Percentiles rank a stretch among this genome's conserved stretches.
These are phyloP conservation scores for Sclerotinia trifoliorum DNA, from an alignment of 2,329 filamentous ascomycete genomes.

Conservation along the genomic window DNA sequence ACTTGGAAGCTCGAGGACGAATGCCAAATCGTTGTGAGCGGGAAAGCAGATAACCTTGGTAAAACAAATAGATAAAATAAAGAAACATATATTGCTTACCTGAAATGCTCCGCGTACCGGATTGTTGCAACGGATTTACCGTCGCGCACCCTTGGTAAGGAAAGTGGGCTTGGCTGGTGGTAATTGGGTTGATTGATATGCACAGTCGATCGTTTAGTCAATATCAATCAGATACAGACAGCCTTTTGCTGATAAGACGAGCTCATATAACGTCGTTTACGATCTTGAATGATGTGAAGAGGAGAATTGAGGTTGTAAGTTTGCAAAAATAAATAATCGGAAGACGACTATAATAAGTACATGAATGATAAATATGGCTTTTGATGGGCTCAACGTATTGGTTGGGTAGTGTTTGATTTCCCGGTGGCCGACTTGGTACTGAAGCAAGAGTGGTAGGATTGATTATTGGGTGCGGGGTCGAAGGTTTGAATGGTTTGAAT, in stretches of 20 bases:
- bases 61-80: not conserved
- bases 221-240: slow-evolving; percentile 17
- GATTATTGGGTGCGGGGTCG: slow-evolving; percentile 21
- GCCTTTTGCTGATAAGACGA: slow-evolving; percentile 5
- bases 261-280: not conserved
- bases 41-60: not conserved
- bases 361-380: not conserved
- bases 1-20: not conserved
- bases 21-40: slow-evolving; percentile 5
- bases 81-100: slow-evolving; percentile 12
- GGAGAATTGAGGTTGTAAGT: not conserved
- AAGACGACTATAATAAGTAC: not conserved
- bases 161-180: not conserved
- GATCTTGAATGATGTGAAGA: not conserved
- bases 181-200: slow-evolving; percentile 19
- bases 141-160: slow-evolving; percentile 1
- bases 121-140: slow-evolving; percentile 1
- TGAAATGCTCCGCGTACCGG: slow-evolving; percentile 13
- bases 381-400: slow-evolving; percentile 11
- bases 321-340: not conserved
- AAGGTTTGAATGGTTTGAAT: not conserved
- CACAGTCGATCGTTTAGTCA: slow-evolving; percentile 4
- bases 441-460: slow-evolving; percentile 18
- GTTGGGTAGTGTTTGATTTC: slow-evolving; percentile 7
- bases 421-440: slow-evolving; percentile 15